Percentiles rank a stretch among this genome's conserved stretches.
Conservation (phyloP, 352 stramenopile genomes). For the Phytophthora cactorum region DNA sequence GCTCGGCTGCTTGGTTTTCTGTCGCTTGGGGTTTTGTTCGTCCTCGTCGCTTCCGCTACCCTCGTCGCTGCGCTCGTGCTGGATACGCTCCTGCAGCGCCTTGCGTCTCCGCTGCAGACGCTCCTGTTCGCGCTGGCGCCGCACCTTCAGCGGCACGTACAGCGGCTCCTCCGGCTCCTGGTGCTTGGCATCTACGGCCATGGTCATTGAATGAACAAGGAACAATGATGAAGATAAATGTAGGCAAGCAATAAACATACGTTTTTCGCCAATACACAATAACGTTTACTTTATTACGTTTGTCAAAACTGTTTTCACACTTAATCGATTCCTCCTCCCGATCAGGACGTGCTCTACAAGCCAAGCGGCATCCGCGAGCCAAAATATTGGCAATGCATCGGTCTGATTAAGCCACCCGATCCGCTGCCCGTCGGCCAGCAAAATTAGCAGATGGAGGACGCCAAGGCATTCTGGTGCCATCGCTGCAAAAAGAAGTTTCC, state of each 20-base stretch:
- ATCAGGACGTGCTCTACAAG: too few species aligned
- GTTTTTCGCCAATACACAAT: too few species aligned
- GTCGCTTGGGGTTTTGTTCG: conserved; percentile 24
- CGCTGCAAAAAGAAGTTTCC: too few species aligned
- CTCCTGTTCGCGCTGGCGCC: conserved; percentile 73
- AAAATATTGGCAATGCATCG: too few species aligned
- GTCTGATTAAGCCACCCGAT: too few species aligned
- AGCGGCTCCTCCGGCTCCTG: conserved; percentile 47
- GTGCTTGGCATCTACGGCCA: conserved; percentile 6
- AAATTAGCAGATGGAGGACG: too few species aligned
- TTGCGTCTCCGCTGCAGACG: conserved; percentile 57
- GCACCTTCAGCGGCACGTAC: conserved; percentile 85
- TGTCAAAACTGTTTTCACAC: too few species aligned
- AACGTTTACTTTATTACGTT: too few species aligned
- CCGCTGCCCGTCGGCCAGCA: too few species aligned
- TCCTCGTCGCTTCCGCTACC: conserved; percentile 30
- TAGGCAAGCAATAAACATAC: not conserved
- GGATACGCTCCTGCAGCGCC: conserved; percentile 59
- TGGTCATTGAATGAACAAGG: conserved; percentile 7
- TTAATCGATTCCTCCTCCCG: too few species aligned
- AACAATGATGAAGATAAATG: not conserved
- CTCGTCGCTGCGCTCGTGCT: conserved; percentile 45
- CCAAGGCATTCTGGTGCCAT: too few species aligned
- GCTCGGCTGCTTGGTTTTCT: conserved; percentile 9
- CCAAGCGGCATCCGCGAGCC: too few species aligned